Evolutionary conservation across 2,329 filamentous ascomycete genomes (phyloP), one percentile per base, ranked within the genome.

Genomic region (Venturia effusa): DNA sequence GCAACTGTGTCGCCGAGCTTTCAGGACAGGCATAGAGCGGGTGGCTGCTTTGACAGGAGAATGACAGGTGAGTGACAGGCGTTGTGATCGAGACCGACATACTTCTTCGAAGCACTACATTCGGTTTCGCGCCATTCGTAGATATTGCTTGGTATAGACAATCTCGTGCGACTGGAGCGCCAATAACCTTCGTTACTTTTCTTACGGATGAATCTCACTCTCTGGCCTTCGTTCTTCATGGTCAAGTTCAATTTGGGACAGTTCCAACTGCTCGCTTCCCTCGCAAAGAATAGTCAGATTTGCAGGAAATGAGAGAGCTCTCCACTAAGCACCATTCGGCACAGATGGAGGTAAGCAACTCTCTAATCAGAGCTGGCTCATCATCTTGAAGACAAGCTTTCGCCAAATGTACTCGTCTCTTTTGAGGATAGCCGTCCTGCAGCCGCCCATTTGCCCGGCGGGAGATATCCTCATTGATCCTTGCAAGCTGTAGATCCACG

Each of bases 21-120:
- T 57, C 7, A 57, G 30, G 30, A 57, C 51, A 34, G 51, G 30
- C 30, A 57, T 57, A 34, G 30, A 57, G 30, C 51, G 51, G 51
- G 51, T 57, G 51, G 51, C 30, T 57, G 51, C 51, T 57, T 57
- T 57, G 51, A 57, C 51, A 57, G 30, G 51, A 34, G 51, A 55
- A 22, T 55, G 51, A 55, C 51, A 55, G 51, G 51, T 55, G 51
- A 55, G 27, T 55, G 51, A 55, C 51, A 57, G 51, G 51, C 51
- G 51, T 57, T 37, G 51, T 57, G 51, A 57, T 57, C 15, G 30
- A 55, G 51, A 55, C 51, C 13, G 30, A n/a, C 15, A 32, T 6
- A n/a, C 34, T 19, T 34, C 27, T 22, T 34, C 19, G 30, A 57
- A 32, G 51, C 51, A 57, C 51, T 15, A 19, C 51, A 34, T 57